Conservation (phyloP, 106 monocot genomes). For the Dendrobium catenatum region DNA sequence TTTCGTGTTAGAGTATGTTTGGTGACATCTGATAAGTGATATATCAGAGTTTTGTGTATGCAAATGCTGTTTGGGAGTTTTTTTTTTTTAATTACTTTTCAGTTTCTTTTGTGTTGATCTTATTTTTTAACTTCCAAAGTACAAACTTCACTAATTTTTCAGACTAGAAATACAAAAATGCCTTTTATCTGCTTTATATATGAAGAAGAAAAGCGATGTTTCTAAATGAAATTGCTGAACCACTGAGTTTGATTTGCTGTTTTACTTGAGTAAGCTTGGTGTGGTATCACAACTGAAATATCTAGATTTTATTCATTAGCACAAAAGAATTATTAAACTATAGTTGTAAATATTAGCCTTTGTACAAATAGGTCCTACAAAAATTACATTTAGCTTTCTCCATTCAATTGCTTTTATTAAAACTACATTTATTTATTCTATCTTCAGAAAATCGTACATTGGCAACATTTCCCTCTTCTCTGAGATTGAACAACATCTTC, state of each 20-base stretch:
- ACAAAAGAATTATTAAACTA: not conserved
- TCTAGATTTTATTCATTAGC: not conserved
- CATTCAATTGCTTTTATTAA: not conserved
- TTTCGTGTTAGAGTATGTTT: not conserved
- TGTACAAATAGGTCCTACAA: not conserved
- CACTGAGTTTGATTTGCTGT: not conserved
- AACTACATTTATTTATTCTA: constrained; percentile 8
- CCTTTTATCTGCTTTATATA: not conserved
- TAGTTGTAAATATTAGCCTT: not conserved
- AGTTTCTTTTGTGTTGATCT: not conserved
- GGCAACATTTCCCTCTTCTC: constrained; percentile 75
- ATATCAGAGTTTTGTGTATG: not conserved
- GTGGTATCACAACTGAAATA: not conserved
- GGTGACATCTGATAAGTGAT: not conserved
- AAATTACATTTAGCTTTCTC: not conserved
- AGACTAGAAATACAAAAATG: not conserved
- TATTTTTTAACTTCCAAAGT: not conserved
- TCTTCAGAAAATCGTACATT: constrained; percentile 81
- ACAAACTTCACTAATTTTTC: not conserved
- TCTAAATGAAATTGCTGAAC: not conserved
- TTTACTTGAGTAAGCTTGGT: not conserved
- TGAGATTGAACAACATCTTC: constrained; percentile 74
- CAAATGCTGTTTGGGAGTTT: not conserved
- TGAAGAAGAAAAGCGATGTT: not conserved
- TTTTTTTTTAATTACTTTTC: not conserved